phyloP scores from a whole-genome alignment of 2,329 filamentous ascomycete species.

The Tothia fuscella region DNA sequence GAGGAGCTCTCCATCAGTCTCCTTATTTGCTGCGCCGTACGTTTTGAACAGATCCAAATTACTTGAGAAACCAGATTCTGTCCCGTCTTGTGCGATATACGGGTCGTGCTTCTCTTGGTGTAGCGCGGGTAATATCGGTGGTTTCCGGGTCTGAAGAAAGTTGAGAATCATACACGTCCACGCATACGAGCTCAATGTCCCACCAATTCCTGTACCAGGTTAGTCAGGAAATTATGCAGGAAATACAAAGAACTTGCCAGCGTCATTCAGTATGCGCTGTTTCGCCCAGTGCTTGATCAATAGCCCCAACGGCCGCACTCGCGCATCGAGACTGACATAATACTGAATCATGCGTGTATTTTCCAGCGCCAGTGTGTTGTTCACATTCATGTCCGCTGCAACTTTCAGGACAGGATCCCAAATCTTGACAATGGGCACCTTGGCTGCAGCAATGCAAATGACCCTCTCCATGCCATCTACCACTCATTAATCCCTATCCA shows the following conservation, averaged over 20 bases:
- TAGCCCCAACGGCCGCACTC: slow-evolving; percentile 88
- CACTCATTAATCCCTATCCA: slow-evolving; percentile 5
- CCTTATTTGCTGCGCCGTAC: slow-evolving; percentile 69
- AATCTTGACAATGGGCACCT: slow-evolving; percentile 96
- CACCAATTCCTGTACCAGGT: slow-evolving; percentile 46
- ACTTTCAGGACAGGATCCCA: slow-evolving; percentile 90
- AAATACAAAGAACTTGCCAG: slow-evolving; percentile 50
- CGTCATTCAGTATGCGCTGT: slow-evolving; percentile 84
- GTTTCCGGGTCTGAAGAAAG: slow-evolving; percentile 78
- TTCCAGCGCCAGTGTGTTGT: slow-evolving; percentile 87
- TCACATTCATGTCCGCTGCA: slow-evolving; percentile 97
- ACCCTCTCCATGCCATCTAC: slow-evolving; percentile 93
- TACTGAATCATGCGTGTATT: slow-evolving; percentile 98
- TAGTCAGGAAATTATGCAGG: background rate
- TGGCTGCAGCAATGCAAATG: slow-evolving; percentile 85
- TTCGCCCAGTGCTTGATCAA: slow-evolving; percentile 97
- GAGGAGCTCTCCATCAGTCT: slow-evolving; percentile 71
- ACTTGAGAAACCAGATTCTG: slow-evolving; percentile 71
- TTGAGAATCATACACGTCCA: slow-evolving; percentile 99
- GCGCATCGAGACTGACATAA: slow-evolving; percentile 85
- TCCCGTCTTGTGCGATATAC: slow-evolving; percentile 49
- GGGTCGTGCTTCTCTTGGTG: slow-evolving; percentile 61
- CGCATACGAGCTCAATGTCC: slow-evolving; percentile 93
- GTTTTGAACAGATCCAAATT: slow-evolving; percentile 63
- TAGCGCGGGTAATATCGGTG: slow-evolving; percentile 73